Percentiles rank a stretch among this genome's conserved stretches.
phyloP scores from a whole-genome alignment of 257 asterid genomes.

The Jacaranda mimosifolia region DNA sequence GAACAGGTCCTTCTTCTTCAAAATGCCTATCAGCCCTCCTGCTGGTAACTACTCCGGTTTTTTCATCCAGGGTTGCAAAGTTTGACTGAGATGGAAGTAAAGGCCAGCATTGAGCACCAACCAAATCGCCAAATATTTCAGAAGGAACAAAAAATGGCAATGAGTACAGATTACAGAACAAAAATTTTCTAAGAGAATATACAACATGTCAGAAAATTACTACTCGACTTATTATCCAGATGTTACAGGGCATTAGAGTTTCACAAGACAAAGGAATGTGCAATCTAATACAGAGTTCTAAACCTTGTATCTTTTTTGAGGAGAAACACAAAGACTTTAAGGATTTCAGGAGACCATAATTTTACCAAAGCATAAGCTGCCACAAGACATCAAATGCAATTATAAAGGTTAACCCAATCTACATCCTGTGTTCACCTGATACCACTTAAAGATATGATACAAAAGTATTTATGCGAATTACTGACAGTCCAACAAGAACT shows the following conservation, averaged over 20 bases:
- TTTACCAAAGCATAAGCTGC: background rate
- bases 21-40: slow-evolving; percentile 99
- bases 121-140: background rate
- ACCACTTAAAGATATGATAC: background rate
- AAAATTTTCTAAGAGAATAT: background rate
- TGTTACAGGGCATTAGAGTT: slow-evolving; percentile 12
- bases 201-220: background rate
- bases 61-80: slow-evolving; percentile 92
- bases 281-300: slow-evolving; percentile 11
- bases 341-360: background rate
- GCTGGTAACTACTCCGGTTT: slow-evolving; percentile 81
- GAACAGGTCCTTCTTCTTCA: slow-evolving; percentile 97
- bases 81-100: slow-evolving; percentile 64
- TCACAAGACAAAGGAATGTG: slow-evolving; percentile 13
- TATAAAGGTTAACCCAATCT: background rate
- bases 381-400: slow-evolving; percentile 14
- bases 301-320: slow-evolving; percentile 9
- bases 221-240: background rate
- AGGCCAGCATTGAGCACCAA: slow-evolving; percentile 13
- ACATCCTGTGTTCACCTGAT: background rate
- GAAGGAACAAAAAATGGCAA: slow-evolving; percentile 18
- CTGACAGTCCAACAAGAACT: background rate
- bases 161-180: background rate
- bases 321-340: slow-evolving; percentile 4
- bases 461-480: background rate